phyloP scores from a whole-genome alignment of 1,139 yeast genomes.

The Yamadazyma taylorii region DNA sequence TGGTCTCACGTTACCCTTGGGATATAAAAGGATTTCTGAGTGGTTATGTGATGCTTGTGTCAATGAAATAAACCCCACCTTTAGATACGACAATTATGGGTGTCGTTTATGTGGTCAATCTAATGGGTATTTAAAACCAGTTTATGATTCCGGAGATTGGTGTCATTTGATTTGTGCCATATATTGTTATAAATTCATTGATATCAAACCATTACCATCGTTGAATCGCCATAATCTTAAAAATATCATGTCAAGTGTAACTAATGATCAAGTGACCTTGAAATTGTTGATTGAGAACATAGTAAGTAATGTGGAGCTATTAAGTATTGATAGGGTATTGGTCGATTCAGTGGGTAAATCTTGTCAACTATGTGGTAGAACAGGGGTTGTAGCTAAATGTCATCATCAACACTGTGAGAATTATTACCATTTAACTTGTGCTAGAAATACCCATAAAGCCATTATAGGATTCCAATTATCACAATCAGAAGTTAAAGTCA shows the following conservation, averaged over 20 bases:
- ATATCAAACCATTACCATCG: conserved; percentile 17
- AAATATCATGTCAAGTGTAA: conserved; percentile 1
- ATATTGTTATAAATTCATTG: conserved; percentile 34
- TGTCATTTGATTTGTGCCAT: conserved; percentile 78
- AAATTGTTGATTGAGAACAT: conserved; percentile 19
- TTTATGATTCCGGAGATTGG: conserved; percentile 67
- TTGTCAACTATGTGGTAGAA: conserved; percentile 14
- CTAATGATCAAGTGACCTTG: conserved; percentile 5
- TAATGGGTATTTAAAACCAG: conserved; percentile 72
- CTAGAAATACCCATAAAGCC: conserved; percentile 36
- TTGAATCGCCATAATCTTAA: conserved; percentile 3
- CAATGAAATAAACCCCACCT: conserved; percentile 63
- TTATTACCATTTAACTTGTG: conserved; percentile 66
- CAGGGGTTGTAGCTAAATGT: conserved; percentile 11
- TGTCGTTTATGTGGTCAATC: conserved; percentile 68
- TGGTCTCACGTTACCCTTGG: conserved; percentile 44
- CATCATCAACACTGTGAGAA: conserved; percentile 6
- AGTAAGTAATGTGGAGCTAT: conserved; percentile 24
- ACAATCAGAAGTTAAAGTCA: conserved; percentile 21
- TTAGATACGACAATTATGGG: conserved; percentile 51
- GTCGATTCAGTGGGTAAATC: conserved; percentile 22
- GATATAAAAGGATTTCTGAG: conserved; percentile 30
- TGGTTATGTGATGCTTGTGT: conserved; percentile 89
- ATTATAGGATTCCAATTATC: conserved; percentile 47
- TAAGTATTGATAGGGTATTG: conserved; percentile 30